Evolutionary conservation across 208 protist species (phyloP), one percentile per base, ranked within the genome.

Genomic region (Acanthamoeba polyphaga): DNA sequence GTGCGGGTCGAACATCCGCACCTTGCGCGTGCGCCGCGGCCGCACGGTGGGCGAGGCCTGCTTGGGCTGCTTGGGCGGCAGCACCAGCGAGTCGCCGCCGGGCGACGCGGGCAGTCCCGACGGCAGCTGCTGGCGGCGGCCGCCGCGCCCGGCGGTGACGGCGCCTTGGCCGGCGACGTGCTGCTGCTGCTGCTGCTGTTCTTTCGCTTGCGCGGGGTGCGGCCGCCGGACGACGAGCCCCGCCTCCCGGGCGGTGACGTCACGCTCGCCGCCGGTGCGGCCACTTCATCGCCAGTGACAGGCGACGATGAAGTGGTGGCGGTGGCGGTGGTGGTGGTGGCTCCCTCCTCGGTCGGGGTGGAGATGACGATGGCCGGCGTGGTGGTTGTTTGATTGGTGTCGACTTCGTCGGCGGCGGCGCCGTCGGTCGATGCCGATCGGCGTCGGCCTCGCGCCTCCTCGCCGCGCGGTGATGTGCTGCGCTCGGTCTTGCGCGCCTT

Each of bases 41-140:
- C 76, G 34, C 76, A 85, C 76, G 12, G 76, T 85, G 19, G 76
- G 76, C 49, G 76, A 85, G 1, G 76, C 76, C 76, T 85, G 76
- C 49, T 85, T 85, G 49, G 76, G 76, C 76, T 85, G 76, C 38
- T 85, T 85, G 76, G 76, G 76, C 76, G 76, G 76, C 34, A 85
- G 76, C 27, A 55, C 38, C 74, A 53, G 74, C 74, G 74, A 10
- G 9, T 74, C 66, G n/a, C 8, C 38, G 38, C n/a, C n/a, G n/a
- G 38, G 38, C 38, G 38, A 38, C 38, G 38, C 3, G 38, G 38
- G n/a, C 38, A 1, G 38, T 38, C 38, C 66, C 66, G 10, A 74
- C 29, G 9, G 66, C 13, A 10, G 22, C 66, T 74, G n/a, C 22
- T 9, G 22, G n/a, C n/a, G n/a, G n/a, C n/a, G n/a, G n/a, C 66